These are phyloP conservation scores for Loxodes magnus DNA, from an alignment of 73 alveolate genomes.

Conservation along the genomic window DNA sequence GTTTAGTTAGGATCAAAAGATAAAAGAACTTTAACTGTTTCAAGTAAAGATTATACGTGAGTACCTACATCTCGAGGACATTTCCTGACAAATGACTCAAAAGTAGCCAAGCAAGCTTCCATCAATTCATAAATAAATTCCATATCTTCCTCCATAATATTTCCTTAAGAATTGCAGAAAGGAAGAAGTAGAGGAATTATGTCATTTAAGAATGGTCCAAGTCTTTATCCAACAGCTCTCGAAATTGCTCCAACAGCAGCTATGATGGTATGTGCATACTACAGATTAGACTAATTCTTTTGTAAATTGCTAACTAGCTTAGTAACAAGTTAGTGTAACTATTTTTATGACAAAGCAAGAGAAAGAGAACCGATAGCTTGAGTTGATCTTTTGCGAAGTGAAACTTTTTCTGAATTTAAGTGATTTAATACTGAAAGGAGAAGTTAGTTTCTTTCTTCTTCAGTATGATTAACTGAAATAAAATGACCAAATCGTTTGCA, in stretches of 20 bases:
- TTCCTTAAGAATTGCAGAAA: constrained; percentile 8
- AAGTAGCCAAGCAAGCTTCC: constrained; percentile 36
- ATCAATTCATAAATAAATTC: constrained; percentile 43
- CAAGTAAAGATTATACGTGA: constrained; percentile 17
- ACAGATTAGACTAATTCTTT: no score
- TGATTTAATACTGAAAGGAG: constrained; percentile 25
- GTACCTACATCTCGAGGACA: constrained; percentile 42
- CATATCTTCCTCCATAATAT: constrained; percentile 13
- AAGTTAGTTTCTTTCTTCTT: constrained; percentile 30
- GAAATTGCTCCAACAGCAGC: constrained; percentile 38
- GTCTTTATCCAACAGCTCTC: constrained; percentile 49
- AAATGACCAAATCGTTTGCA: constrained; percentile 47
- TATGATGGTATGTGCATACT: constrained; percentile 26
- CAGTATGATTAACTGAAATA: no score
- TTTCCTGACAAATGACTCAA: constrained; percentile 41
- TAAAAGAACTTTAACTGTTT: constrained; percentile 9
- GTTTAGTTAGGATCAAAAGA: constrained; percentile 54
- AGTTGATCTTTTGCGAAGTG: constrained; percentile 41
- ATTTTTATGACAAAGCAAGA: constrained; percentile 27
- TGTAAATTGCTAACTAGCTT: constrained; percentile 16
- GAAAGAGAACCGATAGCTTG: constrained; percentile 48
- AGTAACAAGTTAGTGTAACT: constrained; percentile 23
- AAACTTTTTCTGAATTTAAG: constrained; percentile 12
- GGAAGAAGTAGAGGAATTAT: constrained; percentile 28
- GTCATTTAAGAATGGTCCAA: constrained; percentile 19